These are phyloP conservation scores for Tillandsia fasciculata DNA, from an alignment of 176 grass and related monocot genomes.

Conservation along the genomic window DNA sequence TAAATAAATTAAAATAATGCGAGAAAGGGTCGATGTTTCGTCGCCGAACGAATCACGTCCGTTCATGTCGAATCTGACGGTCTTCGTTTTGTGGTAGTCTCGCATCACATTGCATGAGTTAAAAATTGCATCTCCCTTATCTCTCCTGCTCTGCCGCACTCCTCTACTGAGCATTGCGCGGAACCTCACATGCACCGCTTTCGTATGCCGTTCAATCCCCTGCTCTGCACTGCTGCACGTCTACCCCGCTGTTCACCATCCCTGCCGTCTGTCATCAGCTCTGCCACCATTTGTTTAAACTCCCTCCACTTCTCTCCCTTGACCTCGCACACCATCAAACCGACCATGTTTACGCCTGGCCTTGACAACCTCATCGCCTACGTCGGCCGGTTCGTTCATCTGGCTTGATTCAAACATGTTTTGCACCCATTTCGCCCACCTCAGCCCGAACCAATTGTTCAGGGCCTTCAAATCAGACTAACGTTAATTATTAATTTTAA, in stretches of 20 bases:
- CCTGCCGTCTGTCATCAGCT: slow-evolving; percentile 30
- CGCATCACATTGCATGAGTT: too few species aligned
- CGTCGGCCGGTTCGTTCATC: not conserved
- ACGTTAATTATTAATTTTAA: too few species aligned
- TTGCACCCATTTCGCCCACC: slow-evolving; percentile 13
- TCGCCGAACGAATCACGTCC: too few species aligned
- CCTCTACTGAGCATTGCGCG: slow-evolving; percentile 6
- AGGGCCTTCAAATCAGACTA: not conserved
- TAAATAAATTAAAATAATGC: too few species aligned
- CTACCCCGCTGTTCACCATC: slow-evolving; percentile 21
- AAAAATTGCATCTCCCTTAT: too few species aligned
- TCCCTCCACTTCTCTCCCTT: slow-evolving; percentile 16
- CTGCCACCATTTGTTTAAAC: slow-evolving; percentile 34
- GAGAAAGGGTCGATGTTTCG: too few species aligned
- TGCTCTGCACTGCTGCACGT: slow-evolving; percentile 22
- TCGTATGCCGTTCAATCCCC: slow-evolving; percentile 15
- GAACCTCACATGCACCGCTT: not conserved
- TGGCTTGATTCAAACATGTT: slow-evolving; percentile 13
- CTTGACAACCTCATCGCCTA: slow-evolving; percentile 5
- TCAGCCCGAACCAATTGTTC: slow-evolving; percentile 18
- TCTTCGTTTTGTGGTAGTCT: too few species aligned
- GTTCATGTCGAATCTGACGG: too few species aligned
- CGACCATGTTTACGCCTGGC: slow-evolving; percentile 16
- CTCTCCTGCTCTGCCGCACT: slow-evolving; percentile 20
- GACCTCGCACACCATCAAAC: slow-evolving; percentile 12